Evolutionary conservation across 257 asterid genomes (phyloP).

Genomic region (Schizonepeta tenuifolia): DNA sequence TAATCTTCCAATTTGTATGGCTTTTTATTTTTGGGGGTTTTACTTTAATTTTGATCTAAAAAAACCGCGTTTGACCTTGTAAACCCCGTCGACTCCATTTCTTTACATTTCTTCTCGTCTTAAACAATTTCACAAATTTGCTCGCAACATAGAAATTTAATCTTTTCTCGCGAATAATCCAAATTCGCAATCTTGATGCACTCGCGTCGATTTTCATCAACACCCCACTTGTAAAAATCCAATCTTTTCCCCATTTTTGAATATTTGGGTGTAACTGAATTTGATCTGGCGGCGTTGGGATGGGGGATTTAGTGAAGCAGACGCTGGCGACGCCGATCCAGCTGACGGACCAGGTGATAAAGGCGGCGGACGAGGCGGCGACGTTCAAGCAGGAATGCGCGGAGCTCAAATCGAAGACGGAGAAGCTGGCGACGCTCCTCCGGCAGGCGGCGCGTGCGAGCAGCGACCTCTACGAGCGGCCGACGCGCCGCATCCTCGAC

Average conservation of each 20-base stretch:
- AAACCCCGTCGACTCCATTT: slow-evolving; percentile 28
- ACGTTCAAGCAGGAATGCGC: slow-evolving; percentile 69
- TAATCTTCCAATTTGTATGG: neutral
- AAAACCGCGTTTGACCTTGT: slow-evolving; percentile 44
- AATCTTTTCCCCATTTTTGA: neutral
- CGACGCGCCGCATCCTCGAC: slow-evolving; percentile 76
- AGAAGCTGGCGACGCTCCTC: slow-evolving; percentile 65
- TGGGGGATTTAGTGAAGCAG: slow-evolving; percentile 76
- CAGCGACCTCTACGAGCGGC: slow-evolving; percentile 74
- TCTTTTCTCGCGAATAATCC: neutral
- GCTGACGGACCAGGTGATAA: slow-evolving; percentile 59
- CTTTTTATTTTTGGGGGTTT: neutral
- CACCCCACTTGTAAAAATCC: neutral
- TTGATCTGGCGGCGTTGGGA: slow-evolving; percentile 25
- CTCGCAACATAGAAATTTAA: neutral
- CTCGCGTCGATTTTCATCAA: neutral
- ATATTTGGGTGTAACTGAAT: neutral
- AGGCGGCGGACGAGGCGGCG: slow-evolving; percentile 66
- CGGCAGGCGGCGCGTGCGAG: slow-evolving; percentile 85
- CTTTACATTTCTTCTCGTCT: neutral
- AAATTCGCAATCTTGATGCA: no score
- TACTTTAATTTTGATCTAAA: neutral
- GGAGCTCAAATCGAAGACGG: slow-evolving; percentile 67
- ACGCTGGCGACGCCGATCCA: slow-evolving; percentile 74
- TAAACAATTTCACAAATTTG: neutral